Evolutionary conservation across 371 early-diverging fungal species (phyloP), one percentile per base, ranked within the genome.

Genomic region (Syncephalastrum sp.): DNA sequence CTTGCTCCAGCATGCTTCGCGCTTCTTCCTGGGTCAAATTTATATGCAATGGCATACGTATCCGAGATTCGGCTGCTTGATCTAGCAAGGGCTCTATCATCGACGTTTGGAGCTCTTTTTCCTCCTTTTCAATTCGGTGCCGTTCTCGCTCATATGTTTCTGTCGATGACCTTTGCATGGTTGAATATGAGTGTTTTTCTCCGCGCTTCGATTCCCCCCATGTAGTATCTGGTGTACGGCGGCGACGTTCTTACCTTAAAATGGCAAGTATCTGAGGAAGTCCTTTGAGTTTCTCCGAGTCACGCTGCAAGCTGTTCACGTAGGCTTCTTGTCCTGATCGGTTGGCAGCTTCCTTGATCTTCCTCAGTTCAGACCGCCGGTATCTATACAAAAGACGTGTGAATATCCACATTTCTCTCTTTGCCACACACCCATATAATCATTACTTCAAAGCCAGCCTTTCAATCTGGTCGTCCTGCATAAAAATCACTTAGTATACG

Each of bases 231-330:
- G 8, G 4, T 27, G 27, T 7, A 27, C 2, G 45, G 45, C 2
- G 45, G 45, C 16, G 25, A 15, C 16, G 12, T 46, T 21, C 2
- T 15, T 58, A 51, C 58, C 43, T 23, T 6, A 58, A 33, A 5
- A 58, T 58, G 2, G 47, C 44, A 1, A 51, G 12, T 17, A 58
- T 50, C 47, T 58, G 50, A 3, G 58, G 58, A 15, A 58, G 58
- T 8, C 45, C 45, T 29, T 58, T 58, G 10, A 58, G 46, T 27
- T 52, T 50, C 19, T 45, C 44, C 45, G 42, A 10, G 41, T 58
- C 58, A 7, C 24, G 44, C 38, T 58, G 51, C 23, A 58, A 45
- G 19, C 58, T 51, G 25, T n/a, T 38, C 12, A 38, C 24, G 10
- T 25, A 16, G 7, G 58, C 43, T 44, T 44, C 45, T 15, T 29